Percentiles rank a stretch among this genome's conserved stretches.
These are phyloP conservation scores for Neurospora intermedia DNA, from an alignment of 495 filamentous ascomycete species.

Conservation along the genomic window DNA sequence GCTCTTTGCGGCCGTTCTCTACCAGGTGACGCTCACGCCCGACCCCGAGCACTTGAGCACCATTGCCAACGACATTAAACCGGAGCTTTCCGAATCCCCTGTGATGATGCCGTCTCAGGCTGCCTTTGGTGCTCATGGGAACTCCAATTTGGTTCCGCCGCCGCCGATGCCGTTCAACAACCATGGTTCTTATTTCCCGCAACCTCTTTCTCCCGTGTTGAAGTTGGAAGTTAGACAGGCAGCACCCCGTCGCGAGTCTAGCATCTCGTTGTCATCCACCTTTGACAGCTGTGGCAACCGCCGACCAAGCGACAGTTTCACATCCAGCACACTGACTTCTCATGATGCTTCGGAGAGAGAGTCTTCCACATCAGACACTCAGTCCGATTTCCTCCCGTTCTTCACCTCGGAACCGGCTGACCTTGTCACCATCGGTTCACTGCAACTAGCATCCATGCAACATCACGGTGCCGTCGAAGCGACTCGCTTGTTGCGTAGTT, in stretches of 20 bases:
- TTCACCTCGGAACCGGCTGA: conserved; percentile 16
- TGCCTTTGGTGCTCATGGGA: background rate
- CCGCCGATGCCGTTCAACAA: background rate
- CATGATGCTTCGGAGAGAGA: background rate
- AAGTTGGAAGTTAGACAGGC: conserved; percentile 2
- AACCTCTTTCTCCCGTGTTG: conserved; percentile 6
- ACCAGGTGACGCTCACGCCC: conserved; percentile 10
- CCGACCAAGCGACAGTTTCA: background rate
- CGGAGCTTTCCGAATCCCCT: background rate
- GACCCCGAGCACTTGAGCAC: background rate
- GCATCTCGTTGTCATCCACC: background rate
- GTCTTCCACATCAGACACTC: background rate
- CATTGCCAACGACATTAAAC: background rate
- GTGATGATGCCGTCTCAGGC: background rate
- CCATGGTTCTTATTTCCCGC: background rate
- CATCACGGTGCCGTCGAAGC: conserved; percentile 14
- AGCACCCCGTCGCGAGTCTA: conserved; percentile 2
- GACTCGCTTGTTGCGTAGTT: conserved; percentile 7
- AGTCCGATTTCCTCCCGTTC: conserved; percentile 6
- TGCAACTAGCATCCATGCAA: conserved; percentile 19
- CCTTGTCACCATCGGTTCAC: conserved; percentile 18
- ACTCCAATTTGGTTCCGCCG: background rate
- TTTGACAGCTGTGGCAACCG: conserved; percentile 2
- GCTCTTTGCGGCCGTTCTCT: conserved; percentile 14
- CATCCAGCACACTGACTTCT: background rate